Percentiles rank a stretch among this genome's conserved stretches.
Evolutionary conservation across 2,329 filamentous ascomycete genomes (phyloP).

Genomic region (Trichophaea hybrida): DNA sequence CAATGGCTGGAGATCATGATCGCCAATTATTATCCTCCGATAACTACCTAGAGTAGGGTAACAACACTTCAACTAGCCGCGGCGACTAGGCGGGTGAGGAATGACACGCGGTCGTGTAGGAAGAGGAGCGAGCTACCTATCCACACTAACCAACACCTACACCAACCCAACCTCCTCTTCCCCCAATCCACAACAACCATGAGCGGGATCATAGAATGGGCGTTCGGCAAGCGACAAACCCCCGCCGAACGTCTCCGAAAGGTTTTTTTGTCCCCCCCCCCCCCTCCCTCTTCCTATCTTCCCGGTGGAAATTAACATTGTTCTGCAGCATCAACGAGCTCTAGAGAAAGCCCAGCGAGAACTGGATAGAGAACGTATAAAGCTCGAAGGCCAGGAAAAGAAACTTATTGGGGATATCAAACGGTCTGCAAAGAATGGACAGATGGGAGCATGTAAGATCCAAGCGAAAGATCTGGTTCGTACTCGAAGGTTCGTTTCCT

Average conservation of each 20-base stretch:
- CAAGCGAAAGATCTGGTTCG: conserved; percentile 94
- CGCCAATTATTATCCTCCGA: too few species aligned
- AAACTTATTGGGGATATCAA: conserved; percentile 92
- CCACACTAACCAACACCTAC: too few species aligned
- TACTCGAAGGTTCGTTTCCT: conserved; percentile 51
- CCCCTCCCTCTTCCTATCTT: not conserved
- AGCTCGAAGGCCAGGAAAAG: conserved; percentile 98
- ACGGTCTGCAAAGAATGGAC: conserved; percentile 92
- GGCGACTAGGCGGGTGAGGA: too few species aligned
- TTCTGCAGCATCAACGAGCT: conserved; percentile 64
- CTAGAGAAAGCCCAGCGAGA: conserved; percentile 96
- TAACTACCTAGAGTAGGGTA: too few species aligned
- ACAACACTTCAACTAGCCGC: too few species aligned
- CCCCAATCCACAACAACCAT: conserved; percentile 1
- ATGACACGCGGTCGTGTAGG: too few species aligned
- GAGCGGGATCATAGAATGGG: conserved; percentile 77
- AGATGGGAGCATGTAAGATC: conserved; percentile 97
- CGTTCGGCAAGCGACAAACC: conserved; percentile 98
- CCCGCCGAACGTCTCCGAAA: conserved; percentile 80
- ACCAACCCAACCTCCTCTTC: not conserved
- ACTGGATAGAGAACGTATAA: conserved; percentile 83
- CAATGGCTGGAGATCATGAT: too few species aligned
- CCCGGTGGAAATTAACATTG: not conserved
- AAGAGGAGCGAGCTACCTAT: too few species aligned
- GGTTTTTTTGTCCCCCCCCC: conserved; percentile 2